Conservation (phyloP, 1,139 yeast species). For the Blastobotrys indianensis region DNA sequence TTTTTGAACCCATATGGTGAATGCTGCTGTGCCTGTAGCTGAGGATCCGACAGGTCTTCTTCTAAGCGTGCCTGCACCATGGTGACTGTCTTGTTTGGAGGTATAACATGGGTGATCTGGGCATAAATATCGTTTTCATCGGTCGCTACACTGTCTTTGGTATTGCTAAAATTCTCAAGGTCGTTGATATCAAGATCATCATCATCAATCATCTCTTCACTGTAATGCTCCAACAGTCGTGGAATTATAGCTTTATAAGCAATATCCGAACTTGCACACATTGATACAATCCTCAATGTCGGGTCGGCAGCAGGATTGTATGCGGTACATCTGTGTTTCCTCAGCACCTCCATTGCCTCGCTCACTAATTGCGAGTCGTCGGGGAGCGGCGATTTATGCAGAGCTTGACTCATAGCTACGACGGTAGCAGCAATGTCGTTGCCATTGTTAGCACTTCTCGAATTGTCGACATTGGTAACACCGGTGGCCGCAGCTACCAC, state of each 20-base stretch:
- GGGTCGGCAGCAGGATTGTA: conserved; percentile 12
- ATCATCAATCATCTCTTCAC: not conserved
- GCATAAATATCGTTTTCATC: conserved; percentile 11
- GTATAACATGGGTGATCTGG: conserved; percentile 20
- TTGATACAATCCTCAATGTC: conserved; percentile 18
- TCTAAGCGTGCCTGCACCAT: conserved; percentile 11
- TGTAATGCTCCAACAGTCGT: conserved; percentile 16
- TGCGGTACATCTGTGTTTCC: conserved; percentile 6
- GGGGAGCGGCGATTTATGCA: conserved; percentile 4
- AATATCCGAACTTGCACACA: conserved; percentile 19
- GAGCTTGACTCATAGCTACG: conserved; percentile 11
- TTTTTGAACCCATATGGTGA: not conserved
- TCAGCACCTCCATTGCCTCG: conserved; percentile 10
- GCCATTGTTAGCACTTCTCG: not conserved
- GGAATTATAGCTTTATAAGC: conserved; percentile 20
- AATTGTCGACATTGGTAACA: too few relatives aligned
- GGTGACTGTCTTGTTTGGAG: conserved; percentile 17
- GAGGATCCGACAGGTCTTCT: not conserved
- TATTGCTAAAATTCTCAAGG: too few relatives aligned
- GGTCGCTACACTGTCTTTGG: not conserved
- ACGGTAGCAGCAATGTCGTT: conserved; percentile 3
- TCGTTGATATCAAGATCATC: not conserved
- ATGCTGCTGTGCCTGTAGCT: not conserved
- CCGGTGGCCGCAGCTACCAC: not conserved
- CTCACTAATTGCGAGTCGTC: conserved; percentile 11